Conservation (phyloP, 2,329 filamentous ascomycete genomes). For the Cercospora zeae-maydis region DNA sequence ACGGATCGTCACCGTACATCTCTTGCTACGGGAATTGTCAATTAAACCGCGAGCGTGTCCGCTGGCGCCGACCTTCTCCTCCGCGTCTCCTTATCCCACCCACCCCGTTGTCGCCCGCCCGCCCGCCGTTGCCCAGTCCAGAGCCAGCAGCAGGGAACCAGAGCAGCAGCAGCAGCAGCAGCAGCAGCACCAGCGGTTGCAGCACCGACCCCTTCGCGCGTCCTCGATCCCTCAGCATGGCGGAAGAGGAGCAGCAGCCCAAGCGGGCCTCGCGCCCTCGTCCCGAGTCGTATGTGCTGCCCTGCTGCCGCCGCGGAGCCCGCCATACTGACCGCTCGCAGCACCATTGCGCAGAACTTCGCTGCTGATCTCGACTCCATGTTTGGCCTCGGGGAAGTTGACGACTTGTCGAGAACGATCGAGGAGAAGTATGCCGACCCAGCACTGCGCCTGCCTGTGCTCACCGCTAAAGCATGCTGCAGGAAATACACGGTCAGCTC, state of each 20-base stretch:
- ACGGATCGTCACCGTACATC: slow-evolving; percentile 11
- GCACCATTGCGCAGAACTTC: slow-evolving; percentile 83
- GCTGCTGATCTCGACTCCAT: slow-evolving; percentile 81
- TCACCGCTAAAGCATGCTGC: slow-evolving; percentile 13
- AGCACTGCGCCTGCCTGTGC: background rate
- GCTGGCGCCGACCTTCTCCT: background rate
- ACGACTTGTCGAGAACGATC: slow-evolving; percentile 69
- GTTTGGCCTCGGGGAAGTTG: slow-evolving; percentile 78
- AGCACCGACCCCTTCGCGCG: background rate
- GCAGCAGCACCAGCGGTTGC: background rate
- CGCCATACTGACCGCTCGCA: slow-evolving; percentile 39
- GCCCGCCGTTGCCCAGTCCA: background rate
- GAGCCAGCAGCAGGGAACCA: background rate
- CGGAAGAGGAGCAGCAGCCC: slow-evolving; percentile 12
- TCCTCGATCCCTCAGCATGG: slow-evolving; percentile 8
- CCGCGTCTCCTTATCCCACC: background rate
- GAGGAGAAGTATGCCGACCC: slow-evolving; percentile 65
- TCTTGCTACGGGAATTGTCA: slow-evolving; percentile 10
- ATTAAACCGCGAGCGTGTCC: slow-evolving; percentile 5
- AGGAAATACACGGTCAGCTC: slow-evolving; percentile 77
- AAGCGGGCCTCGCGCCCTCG: slow-evolving; percentile 14
- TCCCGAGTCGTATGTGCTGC: slow-evolving; percentile 29
- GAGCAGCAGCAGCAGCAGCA: background rate
- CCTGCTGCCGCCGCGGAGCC: background rate
- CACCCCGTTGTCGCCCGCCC: background rate